A percentile compares a stretch with the other conserved stretches of the same genome.
These are phyloP conservation scores for Polytrichum formosum DNA, from an alignment of 225 moss, liverwort and hornwort genomes.

Conservation along the genomic window DNA sequence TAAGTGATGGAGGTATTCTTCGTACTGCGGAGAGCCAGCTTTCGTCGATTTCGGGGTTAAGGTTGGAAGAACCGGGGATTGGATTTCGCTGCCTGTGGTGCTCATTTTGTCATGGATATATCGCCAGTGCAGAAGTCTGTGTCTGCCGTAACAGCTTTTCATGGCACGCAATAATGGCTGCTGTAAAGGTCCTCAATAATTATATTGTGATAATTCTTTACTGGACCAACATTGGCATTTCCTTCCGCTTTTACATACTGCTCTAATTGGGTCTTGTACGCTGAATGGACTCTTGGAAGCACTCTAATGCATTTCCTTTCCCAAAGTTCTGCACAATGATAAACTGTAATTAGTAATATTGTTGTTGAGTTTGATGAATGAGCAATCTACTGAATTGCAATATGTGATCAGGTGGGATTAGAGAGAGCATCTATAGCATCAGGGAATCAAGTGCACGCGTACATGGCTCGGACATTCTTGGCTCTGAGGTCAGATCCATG, in stretches of 20 bases:
- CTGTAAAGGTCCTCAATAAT: too few species aligned
- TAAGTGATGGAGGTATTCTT: neutral
- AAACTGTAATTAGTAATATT: too few species aligned
- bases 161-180: too few species aligned
- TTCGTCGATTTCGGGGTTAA: neutral
- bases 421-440: conserved; percentile 36
- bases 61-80: neutral
- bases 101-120: neutral
- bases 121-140: neutral
- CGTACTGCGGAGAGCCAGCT: neutral
- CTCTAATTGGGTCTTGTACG: too few species aligned
- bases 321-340: too few species aligned
- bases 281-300: too few species aligned
- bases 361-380: neutral
- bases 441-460: conserved; percentile 41
- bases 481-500: conserved; percentile 56
- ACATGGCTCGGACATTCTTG: conserved; percentile 57
- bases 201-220: too few species aligned
- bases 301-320: too few species aligned
- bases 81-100: neutral
- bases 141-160: too few species aligned
- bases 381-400: neutral
- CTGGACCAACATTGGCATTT: neutral
- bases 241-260: too few species aligned
- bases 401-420: conserved; percentile 30